Evolutionary conservation across 1,139 yeast species (phyloP).

Genomic region (Protomyces lactucae-debilis): DNA sequence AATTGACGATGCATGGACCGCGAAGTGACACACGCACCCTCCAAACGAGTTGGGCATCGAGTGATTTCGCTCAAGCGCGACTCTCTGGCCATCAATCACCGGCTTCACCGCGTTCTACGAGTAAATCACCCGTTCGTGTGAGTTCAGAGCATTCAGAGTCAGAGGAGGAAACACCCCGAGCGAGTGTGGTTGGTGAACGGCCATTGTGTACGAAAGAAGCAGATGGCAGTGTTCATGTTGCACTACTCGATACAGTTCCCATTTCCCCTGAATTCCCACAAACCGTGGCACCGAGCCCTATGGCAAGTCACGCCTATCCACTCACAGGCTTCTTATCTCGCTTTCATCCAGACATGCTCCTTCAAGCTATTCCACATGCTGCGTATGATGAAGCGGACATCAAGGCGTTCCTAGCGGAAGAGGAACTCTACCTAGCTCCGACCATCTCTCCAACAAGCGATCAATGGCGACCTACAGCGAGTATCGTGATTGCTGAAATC

Average conservation of each 20-base stretch:
- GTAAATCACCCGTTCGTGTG: not conserved
- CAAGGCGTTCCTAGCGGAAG: conserved; percentile 13
- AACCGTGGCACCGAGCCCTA: not conserved
- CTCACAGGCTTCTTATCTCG: conserved; percentile 19
- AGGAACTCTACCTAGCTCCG: conserved; percentile 4
- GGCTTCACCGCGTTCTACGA: not conserved
- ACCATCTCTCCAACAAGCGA: not conserved
- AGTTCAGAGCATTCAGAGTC: not conserved
- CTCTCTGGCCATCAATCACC: not conserved
- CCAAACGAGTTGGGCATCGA: conserved; percentile 19
- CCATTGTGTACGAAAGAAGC: not conserved
- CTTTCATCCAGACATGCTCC: conserved; percentile 24
- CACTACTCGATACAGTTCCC: conserved; percentile 4
- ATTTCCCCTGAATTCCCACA: not conserved
- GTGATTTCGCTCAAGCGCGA: conserved; percentile 8
- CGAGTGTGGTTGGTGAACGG: not conserved
- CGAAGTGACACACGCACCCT: conserved; percentile 14
- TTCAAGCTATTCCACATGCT: conserved; percentile 10
- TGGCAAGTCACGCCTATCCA: conserved; percentile 4
- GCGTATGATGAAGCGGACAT: conserved; percentile 1
- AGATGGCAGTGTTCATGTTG: conserved; percentile 16
- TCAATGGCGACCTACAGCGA: conserved; percentile 6
- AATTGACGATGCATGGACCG: not conserved
- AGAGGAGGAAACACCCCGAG: not conserved
- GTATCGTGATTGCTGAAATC: conserved; percentile 13